Evolutionary conservation across 768 basidiomycete species (phyloP), one percentile per base, ranked within the genome.

Genomic region (Tricholoma matsutake): DNA sequence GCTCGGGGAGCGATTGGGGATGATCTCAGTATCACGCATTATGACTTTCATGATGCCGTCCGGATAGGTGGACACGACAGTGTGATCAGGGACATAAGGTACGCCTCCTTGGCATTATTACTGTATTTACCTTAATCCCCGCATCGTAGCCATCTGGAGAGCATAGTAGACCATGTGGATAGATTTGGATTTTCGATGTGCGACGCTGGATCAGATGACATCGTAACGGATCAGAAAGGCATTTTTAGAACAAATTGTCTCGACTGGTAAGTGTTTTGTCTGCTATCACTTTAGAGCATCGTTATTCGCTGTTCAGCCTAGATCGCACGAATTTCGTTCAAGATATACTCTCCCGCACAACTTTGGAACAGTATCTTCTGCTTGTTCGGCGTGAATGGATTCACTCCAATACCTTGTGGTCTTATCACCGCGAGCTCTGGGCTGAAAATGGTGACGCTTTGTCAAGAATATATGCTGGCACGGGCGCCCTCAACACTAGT

Each of bases 281-380:
- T 39, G 6, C 37, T 14, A 16, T 39, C 37, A 39, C 37, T 16
- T 14, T 13, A 6, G 16, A 2, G 37, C 4, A 14, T 14, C 37
- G 14, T 39, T 16, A 66, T 56, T 31, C 28, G 28, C 61, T 7
- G 16, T 61, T 54, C 67, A 97, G 97, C 72, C 78, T 99, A 64
- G 96, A 99, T 68, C 88, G 97, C 39, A 99, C 97, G 4, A 99
- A 99, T 72, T 96, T 98, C 65, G 88, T 97, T 1, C 92, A 99
- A 74, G 96, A 98, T 68, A 94, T 97, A 67, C 79, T 98, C 47
- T 96, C 96, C 3, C 84, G 89, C 11, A 83, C 83, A 43, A 86
- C 88, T 0, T 79, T 98, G 14, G 89, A 94, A 68, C 84, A 91
- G 63, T 98, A 93, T 69, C 83, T 98, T 35, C 71, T 80, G 43